Base-by-base conservation (phyloP, 2,329 filamentous ascomycete species). In the Trichoderma citrinoviride region DNA sequence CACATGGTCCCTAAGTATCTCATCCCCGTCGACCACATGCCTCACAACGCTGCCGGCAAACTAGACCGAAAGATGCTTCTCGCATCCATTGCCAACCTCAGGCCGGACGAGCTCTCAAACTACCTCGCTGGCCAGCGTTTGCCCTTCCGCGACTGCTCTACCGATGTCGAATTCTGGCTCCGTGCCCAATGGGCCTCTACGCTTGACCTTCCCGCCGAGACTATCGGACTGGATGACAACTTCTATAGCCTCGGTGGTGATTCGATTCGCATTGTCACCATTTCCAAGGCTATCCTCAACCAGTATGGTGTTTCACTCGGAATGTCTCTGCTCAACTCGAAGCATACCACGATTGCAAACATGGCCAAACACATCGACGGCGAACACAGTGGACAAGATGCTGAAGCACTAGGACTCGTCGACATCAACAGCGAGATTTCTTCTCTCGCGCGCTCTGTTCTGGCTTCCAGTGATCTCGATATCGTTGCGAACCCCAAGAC, bases 211-310 rank as follows among this genome's bases (percentile, higher is more conserved):
- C 54, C 61, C 1, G 64, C 61, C 1, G 50, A 55, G 10, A 64
- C 56, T 14, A 68, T 71, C 49, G 61, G 68, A 44, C 23, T 64
- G 0, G 63, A 69, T 12, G 68, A 71, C 46, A 70, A 68, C 46
- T 71, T 71, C 46, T 70, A 67, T 50, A 58, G 57, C 19, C 63
- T 71, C 1, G 69, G 69, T 2, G 69, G 69, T 15, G 68, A 71
- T 43, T 71, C 69, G 3, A 70, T 70, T 41, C 64, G 64, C n/a
- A 67, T 70, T 29, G 65, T 70, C 6, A 68, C 65, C 14, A 52
- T 70, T 8, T 65, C 66, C 2, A 66, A 67, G 44, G 44, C 43
- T 41, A 66, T 70, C 21, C 21, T 63, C 10, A 56, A 65, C 19
- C 33, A 70, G 21, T 61, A 66, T 25, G 53, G 46, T 14, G 66